phyloP scores from a whole-genome alignment of 2,329 filamentous ascomycete species.

The Ilyonectria robusta region DNA sequence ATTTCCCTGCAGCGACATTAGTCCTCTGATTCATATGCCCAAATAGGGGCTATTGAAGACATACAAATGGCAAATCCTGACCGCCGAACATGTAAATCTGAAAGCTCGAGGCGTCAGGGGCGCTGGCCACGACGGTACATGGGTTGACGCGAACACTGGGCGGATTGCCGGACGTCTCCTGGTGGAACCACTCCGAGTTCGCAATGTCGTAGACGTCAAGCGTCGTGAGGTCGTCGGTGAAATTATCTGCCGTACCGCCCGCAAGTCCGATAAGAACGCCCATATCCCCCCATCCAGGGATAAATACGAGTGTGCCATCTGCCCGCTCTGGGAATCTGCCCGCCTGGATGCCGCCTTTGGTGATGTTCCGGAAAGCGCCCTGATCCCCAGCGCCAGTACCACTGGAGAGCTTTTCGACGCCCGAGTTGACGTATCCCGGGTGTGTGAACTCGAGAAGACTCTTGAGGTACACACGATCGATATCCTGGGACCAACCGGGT shows the following conservation, averaged over 20 bases:
- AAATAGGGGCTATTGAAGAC: constrained; percentile 31
- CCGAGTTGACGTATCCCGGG: constrained; percentile 76
- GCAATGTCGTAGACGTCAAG: constrained; percentile 80
- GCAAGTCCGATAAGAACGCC: constrained; percentile 81
- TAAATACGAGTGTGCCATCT: constrained; percentile 79
- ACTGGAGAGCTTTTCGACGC: constrained; percentile 68
- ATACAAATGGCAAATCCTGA: constrained; percentile 77
- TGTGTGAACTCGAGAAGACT: constrained; percentile 83
- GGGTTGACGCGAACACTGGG: constrained; percentile 70
- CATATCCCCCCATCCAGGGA: constrained; percentile 80
- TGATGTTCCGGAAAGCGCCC: constrained; percentile 82
- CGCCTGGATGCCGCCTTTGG: constrained; percentile 77
- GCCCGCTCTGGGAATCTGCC: constrained; percentile 79
- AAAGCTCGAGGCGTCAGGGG: constrained; percentile 80
- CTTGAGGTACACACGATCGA: constrained; percentile 77
- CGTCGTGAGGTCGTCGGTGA: constrained; percentile 66
- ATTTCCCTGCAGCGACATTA: constrained; percentile 50
- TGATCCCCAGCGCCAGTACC: constrained; percentile 70
- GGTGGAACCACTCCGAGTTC: constrained; percentile 72
- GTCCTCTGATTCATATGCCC: neutral
- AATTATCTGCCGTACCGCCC: constrained; percentile 78
- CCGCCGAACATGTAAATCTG: constrained; percentile 86
- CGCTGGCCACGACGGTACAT: constrained; percentile 73
- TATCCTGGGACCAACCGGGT: constrained; percentile 76
- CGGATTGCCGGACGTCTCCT: constrained; percentile 67